Evolutionary conservation across 2,329 filamentous ascomycete species (phyloP).

Genomic region (Sporothrix brasiliensis): DNA sequence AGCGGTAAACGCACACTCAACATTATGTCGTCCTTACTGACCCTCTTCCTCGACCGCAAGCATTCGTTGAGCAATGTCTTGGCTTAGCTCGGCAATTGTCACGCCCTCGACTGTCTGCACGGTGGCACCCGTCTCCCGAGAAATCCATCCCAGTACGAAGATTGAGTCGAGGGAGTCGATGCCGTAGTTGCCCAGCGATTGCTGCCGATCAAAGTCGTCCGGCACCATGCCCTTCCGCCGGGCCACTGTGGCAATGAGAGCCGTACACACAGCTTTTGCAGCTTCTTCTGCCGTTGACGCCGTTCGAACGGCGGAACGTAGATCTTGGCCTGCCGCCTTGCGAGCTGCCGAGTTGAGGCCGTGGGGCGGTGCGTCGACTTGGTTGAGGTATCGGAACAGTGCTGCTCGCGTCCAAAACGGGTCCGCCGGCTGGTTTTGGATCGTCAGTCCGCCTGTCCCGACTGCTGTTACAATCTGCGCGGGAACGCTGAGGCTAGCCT

Average conservation of each 20-base stretch:
- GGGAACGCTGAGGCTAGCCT: constrained; percentile 43
- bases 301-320: constrained; percentile 22
- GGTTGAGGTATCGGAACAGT: constrained; percentile 53
- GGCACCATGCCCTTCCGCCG: constrained; percentile 36
- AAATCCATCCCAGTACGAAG: constrained; percentile 37
- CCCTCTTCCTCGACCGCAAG: neutral
- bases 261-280: constrained; percentile 7
- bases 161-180: constrained; percentile 39
- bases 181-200: constrained; percentile 36
- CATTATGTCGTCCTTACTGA: neutral
- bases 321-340: constrained; percentile 10
- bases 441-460: constrained; percentile 57
- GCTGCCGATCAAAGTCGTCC: constrained; percentile 33
- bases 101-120: constrained; percentile 36
- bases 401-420: constrained; percentile 58
- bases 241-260: constrained; percentile 35
- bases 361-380: constrained; percentile 49
- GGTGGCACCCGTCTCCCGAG: constrained; percentile 36
- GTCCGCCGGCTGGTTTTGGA: constrained; percentile 56
- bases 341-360: constrained; percentile 22
- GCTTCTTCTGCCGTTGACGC: constrained; percentile 29
- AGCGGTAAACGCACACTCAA: too few species aligned
- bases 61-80: constrained; percentile 29
- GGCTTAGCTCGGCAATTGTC: constrained; percentile 34
- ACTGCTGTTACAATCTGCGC: constrained; percentile 56